Conservation (phyloP, 2,329 filamentous ascomycete species). For the Colletotrichum sp. region DNA sequence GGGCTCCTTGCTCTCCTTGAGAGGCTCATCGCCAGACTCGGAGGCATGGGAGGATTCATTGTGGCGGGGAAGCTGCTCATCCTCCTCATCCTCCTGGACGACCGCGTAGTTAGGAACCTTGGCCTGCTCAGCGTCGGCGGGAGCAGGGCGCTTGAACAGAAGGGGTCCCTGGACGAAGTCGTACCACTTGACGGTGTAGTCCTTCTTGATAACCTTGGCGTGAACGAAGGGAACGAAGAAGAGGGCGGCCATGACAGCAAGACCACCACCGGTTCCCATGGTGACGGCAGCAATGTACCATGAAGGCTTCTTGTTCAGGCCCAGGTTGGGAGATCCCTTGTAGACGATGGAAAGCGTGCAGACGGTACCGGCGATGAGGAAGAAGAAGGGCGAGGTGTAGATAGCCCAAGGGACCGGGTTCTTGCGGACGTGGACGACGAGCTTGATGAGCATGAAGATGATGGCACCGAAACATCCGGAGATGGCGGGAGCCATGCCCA, state of each 20-base stretch:
- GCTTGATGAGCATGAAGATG: constrained; percentile 77
- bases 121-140: constrained; percentile 59
- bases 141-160: constrained; percentile 63
- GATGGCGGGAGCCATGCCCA: constrained; percentile 73
- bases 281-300: constrained; percentile 72
- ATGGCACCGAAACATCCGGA: constrained; percentile 66
- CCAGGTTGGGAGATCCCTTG: constrained; percentile 76
- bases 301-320: constrained; percentile 66
- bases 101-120: constrained; percentile 78
- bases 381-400: constrained; percentile 76
- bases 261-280: constrained; percentile 64
- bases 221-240: constrained; percentile 78
- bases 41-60: constrained; percentile 24
- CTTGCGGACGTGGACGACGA: constrained; percentile 71
- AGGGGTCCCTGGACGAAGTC: constrained; percentile 66
- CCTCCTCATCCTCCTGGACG: constrained; percentile 66
- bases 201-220: constrained; percentile 70
- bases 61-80: constrained; percentile 29
- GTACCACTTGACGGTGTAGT: constrained; percentile 67
- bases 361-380: constrained; percentile 75
- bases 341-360: constrained; percentile 81
- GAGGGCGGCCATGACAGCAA: constrained; percentile 62
- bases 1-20: constrained; percentile 40
- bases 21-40: constrained; percentile 44
- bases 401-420: constrained; percentile 76